Conservation (phyloP, 169 alveolate genomes). For the Plasmodium fragile region DNA sequence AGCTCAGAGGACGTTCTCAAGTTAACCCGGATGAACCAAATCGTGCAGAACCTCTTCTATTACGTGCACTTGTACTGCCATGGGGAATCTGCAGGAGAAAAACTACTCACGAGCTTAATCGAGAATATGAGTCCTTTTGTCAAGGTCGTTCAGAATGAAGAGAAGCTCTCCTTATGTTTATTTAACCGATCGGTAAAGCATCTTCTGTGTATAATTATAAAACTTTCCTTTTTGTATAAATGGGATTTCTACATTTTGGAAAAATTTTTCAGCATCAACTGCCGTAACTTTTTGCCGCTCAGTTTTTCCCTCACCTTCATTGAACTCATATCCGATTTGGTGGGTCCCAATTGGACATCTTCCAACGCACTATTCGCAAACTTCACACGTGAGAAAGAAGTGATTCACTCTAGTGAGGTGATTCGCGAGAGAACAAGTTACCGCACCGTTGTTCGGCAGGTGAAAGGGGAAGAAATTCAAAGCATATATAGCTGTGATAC, state of each 20-base stretch:
- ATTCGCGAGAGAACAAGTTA: conserved; percentile 9
- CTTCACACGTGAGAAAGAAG: background rate
- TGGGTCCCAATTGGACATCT: background rate
- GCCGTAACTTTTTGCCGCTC: conserved; percentile 28
- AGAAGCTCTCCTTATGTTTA: conserved; percentile 16
- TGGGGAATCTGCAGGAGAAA: conserved; percentile 4
- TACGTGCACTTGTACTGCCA: conserved; percentile 28
- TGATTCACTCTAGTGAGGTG: background rate
- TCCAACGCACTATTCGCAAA: background rate
- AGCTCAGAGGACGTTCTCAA: background rate
- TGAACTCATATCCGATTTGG: conserved; percentile 9
- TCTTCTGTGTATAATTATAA: conserved; percentile 16
- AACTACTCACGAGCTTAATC: conserved; percentile 8
- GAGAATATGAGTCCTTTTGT: background rate
- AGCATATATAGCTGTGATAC: background rate
- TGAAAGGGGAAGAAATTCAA: background rate
- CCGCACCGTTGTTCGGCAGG: background rate
- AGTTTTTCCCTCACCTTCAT: conserved; percentile 10
- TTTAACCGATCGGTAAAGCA: conserved; percentile 22
- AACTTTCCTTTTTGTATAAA: conserved; percentile 3
- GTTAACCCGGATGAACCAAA: background rate
- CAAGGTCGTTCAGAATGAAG: conserved; percentile 19
- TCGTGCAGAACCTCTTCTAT: conserved; percentile 36
- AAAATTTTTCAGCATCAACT: conserved; percentile 13
- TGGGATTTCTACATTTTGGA: conserved; percentile 54